Base-by-base conservation (phyloP, 495 filamentous ascomycete genomes). In the Cercophora scortea region DNA sequence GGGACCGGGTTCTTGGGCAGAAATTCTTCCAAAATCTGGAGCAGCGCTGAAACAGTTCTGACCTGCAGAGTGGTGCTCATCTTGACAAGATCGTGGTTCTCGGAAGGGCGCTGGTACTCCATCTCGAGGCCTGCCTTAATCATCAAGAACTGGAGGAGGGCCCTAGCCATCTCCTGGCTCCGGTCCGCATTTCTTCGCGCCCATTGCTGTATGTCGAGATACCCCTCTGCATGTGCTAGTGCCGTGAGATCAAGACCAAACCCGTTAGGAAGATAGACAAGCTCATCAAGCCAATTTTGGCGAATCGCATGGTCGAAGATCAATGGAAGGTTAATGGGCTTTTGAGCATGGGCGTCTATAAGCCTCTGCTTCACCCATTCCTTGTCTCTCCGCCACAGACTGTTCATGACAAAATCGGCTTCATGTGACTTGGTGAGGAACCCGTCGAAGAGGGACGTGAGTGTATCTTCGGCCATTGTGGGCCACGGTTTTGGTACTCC, bases 181-280 rank as follows among this genome's bases (percentile, higher is more conserved):
- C 83, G 77, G 19, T 84, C 74, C 8, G 79, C 69, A 39, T 83
- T 82, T 50, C 79, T 80, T 42, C 83, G 80, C 33, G 86, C 77
- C 94, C 94, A 98, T 50, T 86, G 77, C 40, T 87, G 79, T 17
- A 97, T 69, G 60, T 96, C 86, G 48, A 95, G 82, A 12, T 82
- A 74, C 11, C 83, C 83, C 56, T 86, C 86, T 5, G 87, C 84
- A 68, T 96, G 90, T n/a, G 89, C 90, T 33, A 90, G 76, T 32
- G 90, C 86, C 11, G 89, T 87, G 48, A 99, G 79, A 67, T 99
- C 93, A 44, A 95, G 80, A 10, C 88, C 87, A 61, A 98, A 87
- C 0, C 83, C 86, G 56, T 84, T 92, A 4, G 80, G 81, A 33
- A 90, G 75, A 40, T 79, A 79, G 35, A 89, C 78, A 10, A 95